Percentiles rank a stretch among this genome's conserved stretches.
These are phyloP conservation scores for Cardiospermum halicacabum DNA, from an alignment of 345 rosid species.

Conservation along the genomic window DNA sequence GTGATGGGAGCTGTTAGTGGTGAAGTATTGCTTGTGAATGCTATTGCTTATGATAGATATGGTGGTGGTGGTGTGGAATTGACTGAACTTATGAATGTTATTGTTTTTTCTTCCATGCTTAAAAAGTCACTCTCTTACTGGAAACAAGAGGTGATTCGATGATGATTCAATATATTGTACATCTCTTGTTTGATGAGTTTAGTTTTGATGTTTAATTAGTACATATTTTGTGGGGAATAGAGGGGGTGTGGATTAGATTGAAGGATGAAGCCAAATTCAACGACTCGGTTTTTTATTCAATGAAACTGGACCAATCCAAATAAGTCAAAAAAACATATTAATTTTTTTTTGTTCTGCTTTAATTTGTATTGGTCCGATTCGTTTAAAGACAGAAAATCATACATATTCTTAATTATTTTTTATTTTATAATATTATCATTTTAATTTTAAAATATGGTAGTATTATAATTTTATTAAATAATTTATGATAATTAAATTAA, in stretches of 20 bases:
- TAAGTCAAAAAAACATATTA: too few relatives aligned
- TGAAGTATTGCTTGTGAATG: constrained; percentile 32
- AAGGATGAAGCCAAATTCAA: too few relatives aligned
- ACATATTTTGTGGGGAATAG: constrained; percentile 55
- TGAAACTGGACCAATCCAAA: too few relatives aligned
- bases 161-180: background rate
- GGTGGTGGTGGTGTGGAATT: constrained; percentile 72
- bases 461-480: too few relatives aligned
- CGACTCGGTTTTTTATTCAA: too few relatives aligned
- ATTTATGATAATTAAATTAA: too few relatives aligned
- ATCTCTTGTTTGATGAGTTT: background rate
- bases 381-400: too few relatives aligned
- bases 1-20: background rate
- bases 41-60: constrained; percentile 66
- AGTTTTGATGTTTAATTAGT: background rate
- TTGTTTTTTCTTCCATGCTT: constrained; percentile 49
- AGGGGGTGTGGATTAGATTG: constrained; percentile 84
- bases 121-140: constrained; percentile 53
- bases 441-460: too few relatives aligned
- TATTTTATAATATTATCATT: too few relatives aligned
- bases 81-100: constrained; percentile 49
- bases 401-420: too few relatives aligned
- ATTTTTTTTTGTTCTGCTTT: too few relatives aligned
- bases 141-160: constrained; percentile 55
- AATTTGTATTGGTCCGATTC: too few relatives aligned